A percentile compares a stretch with the other conserved stretches of the same genome.
These are phyloP conservation scores for Paramarasmius palmivorus DNA, from an alignment of 1,284 basidiomycete species.

Conservation along the genomic window DNA sequence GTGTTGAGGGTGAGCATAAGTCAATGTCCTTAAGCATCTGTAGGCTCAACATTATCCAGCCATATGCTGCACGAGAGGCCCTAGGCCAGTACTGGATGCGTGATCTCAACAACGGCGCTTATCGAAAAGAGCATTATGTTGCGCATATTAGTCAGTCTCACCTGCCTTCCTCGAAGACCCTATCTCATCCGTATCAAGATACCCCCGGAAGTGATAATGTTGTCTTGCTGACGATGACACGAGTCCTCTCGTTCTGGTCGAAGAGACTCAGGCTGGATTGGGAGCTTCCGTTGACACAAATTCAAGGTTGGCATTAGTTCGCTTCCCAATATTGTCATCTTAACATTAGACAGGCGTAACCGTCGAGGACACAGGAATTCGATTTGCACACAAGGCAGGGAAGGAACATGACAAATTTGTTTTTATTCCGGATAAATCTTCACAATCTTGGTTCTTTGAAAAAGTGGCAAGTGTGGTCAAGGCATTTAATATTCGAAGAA, in stretches of 20 bases:
- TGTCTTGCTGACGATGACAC: slow-evolving; percentile 77
- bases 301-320: slow-evolving; percentile 59
- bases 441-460: slow-evolving; percentile 78
- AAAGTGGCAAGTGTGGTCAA: slow-evolving; percentile 75
- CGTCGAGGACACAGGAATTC: slow-evolving; percentile 87
- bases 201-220: slow-evolving; percentile 83
- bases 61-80: slow-evolving; percentile 88
- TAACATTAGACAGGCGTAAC: slow-evolving; percentile 48
- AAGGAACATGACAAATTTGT: slow-evolving; percentile 74
- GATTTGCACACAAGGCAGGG: slow-evolving; percentile 78
- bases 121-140: slow-evolving; percentile 85
- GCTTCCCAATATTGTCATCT: neutral
- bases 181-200: slow-evolving; percentile 43
- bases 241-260: slow-evolving; percentile 85
- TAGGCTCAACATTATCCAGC: slow-evolving; percentile 40
- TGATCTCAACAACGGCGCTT: slow-evolving; percentile 88
- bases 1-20: slow-evolving; percentile 70
- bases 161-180: neutral
- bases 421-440: slow-evolving; percentile 70
- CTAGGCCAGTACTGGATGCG: slow-evolving; percentile 96
- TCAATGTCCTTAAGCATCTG: neutral
- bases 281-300: slow-evolving; percentile 88
- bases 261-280: slow-evolving; percentile 86
- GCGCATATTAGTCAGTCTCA: slow-evolving; percentile 78
- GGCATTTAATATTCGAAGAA: slow-evolving; percentile 66